phyloP scores from a whole-genome alignment of 768 basidiomycete species.

The Pleurotus tuoliensis region DNA sequence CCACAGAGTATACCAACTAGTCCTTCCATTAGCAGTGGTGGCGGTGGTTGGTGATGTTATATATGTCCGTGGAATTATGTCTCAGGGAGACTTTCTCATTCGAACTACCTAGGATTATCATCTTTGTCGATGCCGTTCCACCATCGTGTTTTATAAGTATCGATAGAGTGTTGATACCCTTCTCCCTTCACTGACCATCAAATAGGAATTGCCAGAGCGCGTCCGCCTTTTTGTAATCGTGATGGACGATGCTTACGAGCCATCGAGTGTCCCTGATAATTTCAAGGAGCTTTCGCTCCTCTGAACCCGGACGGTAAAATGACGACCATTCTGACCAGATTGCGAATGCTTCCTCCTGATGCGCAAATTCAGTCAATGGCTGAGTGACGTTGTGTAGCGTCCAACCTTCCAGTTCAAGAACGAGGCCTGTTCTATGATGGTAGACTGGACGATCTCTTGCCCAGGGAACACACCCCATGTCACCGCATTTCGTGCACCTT shows the following conservation, averaged over 20 bases:
- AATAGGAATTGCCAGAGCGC: conserved; percentile 87
- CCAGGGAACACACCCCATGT: conserved; percentile 99
- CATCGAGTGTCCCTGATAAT: conserved; percentile 69
- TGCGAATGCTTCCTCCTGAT: conserved; percentile 90
- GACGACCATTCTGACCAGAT: conserved; percentile 96
- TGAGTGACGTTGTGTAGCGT: neutral
- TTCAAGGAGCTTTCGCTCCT: conserved; percentile 72
- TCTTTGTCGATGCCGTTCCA: too few species aligned
- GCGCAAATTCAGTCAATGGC: too few species aligned
- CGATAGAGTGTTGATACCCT: neutral
- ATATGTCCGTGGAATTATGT: too few species aligned
- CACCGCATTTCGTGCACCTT: conserved; percentile 85
- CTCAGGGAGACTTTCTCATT: too few species aligned
- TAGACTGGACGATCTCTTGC: conserved; percentile 93
- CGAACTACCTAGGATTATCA: too few species aligned
- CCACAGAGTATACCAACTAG: conserved; percentile 7
- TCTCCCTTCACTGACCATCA: conserved; percentile 18
- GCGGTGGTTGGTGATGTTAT: neutral
- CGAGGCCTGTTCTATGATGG: conserved; percentile 92
- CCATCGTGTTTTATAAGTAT: too few species aligned
- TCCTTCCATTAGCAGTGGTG: neutral
- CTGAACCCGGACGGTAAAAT: conserved; percentile 74
- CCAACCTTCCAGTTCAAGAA: conserved; percentile 95
- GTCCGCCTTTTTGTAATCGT: conserved; percentile 78
- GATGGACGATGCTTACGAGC: conserved; percentile 91